phyloP scores from a whole-genome alignment of 306 rosid genomes.

The Parietaria judaica region DNA sequence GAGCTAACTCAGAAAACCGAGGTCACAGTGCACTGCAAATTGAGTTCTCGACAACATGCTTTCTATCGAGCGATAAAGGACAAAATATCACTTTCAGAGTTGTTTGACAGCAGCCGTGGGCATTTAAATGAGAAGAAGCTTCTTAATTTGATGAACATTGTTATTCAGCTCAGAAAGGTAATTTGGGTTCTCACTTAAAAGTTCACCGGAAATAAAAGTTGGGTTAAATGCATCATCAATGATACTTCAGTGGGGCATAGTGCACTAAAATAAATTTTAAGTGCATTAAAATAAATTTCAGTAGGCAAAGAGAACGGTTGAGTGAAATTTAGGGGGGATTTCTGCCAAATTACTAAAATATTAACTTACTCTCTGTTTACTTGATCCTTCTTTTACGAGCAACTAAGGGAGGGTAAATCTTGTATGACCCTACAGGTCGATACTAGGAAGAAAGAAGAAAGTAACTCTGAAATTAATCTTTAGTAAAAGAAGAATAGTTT shows the following conservation, averaged over 20 bases:
- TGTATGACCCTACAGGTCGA: too few species aligned
- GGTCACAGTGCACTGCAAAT: conserved; percentile 90
- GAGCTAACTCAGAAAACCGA: conserved; percentile 88
- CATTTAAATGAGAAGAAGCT: conserved; percentile 86
- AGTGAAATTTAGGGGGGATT: too few species aligned
- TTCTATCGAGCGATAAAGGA: conserved; percentile 97
- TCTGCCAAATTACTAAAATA: too few species aligned
- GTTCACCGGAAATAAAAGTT: background rate
- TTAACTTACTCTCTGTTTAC: background rate
- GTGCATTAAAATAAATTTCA: too few species aligned
- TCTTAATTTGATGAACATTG: conserved; percentile 88
- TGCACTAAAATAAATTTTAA: too few species aligned
- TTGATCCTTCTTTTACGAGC: conserved; percentile 1
- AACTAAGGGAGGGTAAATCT: conserved; percentile 9
- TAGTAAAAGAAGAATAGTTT: too few species aligned
- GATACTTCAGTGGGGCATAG: too few species aligned
- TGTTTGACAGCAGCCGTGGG: conserved; percentile 86
- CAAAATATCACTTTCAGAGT: conserved; percentile 91
- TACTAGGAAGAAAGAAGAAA: too few species aligned
- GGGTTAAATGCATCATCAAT: too few species aligned
- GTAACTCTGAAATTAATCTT: background rate
- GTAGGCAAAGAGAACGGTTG: too few species aligned
- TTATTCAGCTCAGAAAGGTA: conserved; percentile 96
- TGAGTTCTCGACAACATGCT: conserved; percentile 97
- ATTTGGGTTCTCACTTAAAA: conserved; percentile 1